Base-by-base conservation (phyloP, 495 filamentous ascomycete genomes). In the Penicillium nucicola region DNA sequence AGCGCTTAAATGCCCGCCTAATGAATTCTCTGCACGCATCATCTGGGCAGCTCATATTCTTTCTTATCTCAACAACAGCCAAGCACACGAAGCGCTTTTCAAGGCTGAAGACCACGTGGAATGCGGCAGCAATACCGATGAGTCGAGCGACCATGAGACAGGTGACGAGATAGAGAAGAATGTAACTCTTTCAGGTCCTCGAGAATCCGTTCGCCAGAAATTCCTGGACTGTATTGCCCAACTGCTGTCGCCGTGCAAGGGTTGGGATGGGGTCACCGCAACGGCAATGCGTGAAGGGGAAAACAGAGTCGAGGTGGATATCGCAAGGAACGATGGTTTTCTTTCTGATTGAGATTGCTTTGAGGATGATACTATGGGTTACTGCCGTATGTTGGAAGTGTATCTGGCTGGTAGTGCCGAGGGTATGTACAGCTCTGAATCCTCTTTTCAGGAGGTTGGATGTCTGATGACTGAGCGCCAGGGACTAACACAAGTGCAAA, bases 221-320 rank as follows among this genome's bases (percentile, higher is more conserved):
- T 45, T 52, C 11, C 48, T 56, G 20, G 42, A 56, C 38, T 52
- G 48, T 19, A 52, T 56, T 23, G 53, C 53, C 5, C 48, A 56
- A 20, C 48, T 56, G 15, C 41, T 56, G 15, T 56, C 53, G 7
- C 53, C 48, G 5, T 39, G 23, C 7, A 52, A 52, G 18, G 48
- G 53, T 31, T 56, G 48, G 48, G 5, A 56, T 20, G 23, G 41
- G 14, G 53, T 56, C 13, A 53, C 53, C n/a, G 41, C 48, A 7
- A 22, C 48, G 7, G 53, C 48, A 20, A 35, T 56, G 19, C 39
- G 41, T 4, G 48, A 56, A 23, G 14, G 20, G 4, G 23, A 45
- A 41, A 20, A 56, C 14, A n/a, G 0, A 10, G 35, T 45, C 10
- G 48, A 45, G 18, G 35, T 56, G 2, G 41, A 38, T 42, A 50